phyloP scores from a whole-genome alignment of 768 basidiomycete genomes.

The Russula ochroleuca region DNA sequence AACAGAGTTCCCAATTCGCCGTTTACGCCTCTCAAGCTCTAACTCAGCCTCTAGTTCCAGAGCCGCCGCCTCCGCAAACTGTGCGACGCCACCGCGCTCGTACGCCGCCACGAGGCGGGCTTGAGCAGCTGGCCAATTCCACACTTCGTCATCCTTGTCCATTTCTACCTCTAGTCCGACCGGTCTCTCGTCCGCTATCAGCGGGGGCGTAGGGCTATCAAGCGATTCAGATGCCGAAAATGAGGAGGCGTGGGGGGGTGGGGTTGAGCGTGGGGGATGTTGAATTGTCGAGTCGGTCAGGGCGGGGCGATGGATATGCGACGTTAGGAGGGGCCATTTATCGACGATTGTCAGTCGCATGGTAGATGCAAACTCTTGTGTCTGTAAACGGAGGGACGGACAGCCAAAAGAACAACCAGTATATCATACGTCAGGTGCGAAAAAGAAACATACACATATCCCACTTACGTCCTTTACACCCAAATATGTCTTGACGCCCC shows the following conservation, averaged over 20 bases:
- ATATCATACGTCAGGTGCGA: not conserved
- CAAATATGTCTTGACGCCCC: slow-evolving; percentile 48
- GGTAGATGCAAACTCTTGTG: slow-evolving; percentile 52
- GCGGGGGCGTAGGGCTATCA: not conserved
- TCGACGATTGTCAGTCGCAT: slow-evolving; percentile 50
- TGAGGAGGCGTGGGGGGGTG: not conserved
- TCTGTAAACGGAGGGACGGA: slow-evolving; percentile 34
- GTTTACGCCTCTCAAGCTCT: slow-evolving; percentile 43
- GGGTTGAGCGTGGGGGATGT: slow-evolving; percentile 11
- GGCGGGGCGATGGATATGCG: slow-evolving; percentile 46
- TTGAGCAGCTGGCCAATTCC: slow-evolving; percentile 54
- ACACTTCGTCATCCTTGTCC: slow-evolving; percentile 30
- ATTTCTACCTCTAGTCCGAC: not conserved
- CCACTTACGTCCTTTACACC: slow-evolving; percentile 53
- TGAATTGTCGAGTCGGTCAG: slow-evolving; percentile 34
- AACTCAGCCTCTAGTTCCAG: slow-evolving; percentile 58
- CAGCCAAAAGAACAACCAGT: not conserved
- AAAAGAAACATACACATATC: not conserved
- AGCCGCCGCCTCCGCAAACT: slow-evolving; percentile 51
- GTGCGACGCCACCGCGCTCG: slow-evolving; percentile 52
- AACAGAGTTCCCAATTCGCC: slow-evolving; percentile 27
- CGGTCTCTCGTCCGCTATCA: not conserved
- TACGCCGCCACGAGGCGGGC: slow-evolving; percentile 52
- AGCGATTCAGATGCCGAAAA: not conserved
- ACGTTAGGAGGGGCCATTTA: slow-evolving; percentile 47